These are phyloP conservation scores for Entomortierella chlamydospora DNA, from an alignment of 192 early-diverging fungal species.

Conservation along the genomic window DNA sequence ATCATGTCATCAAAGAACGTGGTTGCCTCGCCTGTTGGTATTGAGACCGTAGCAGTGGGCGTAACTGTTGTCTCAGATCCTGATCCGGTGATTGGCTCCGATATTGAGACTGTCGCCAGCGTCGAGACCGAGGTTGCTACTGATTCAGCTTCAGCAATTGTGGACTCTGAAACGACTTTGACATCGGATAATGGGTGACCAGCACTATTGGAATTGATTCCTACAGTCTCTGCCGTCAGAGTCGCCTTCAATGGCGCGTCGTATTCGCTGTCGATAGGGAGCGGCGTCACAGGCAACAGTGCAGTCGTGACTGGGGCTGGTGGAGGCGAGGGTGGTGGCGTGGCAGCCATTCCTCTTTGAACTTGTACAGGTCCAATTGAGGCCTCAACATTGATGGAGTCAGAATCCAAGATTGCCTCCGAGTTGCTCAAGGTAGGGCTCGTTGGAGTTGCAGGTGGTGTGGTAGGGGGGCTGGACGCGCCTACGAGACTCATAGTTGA, in stretches of 20 bases:
- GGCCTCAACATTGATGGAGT: not conserved
- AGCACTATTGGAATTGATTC: not conserved
- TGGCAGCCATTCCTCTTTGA: constrained; percentile 9
- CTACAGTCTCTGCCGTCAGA: not conserved
- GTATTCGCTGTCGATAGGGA: not conserved
- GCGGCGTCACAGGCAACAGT: constrained; percentile 4
- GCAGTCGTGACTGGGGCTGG: not conserved
- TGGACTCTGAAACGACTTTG: not conserved
- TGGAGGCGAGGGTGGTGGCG: constrained; percentile 3
- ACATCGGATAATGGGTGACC: constrained; percentile 8
- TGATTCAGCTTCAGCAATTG: too few relatives aligned
- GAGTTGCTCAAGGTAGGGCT: constrained; percentile 11
- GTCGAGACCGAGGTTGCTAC: not conserved
- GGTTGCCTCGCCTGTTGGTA: constrained; percentile 27
- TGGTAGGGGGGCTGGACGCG: constrained; percentile 21
- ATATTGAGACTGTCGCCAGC: not conserved
- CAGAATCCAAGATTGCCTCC: not conserved
- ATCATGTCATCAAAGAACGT: constrained; percentile 56
- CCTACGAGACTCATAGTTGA: constrained; percentile 53
- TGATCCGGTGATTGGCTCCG: not conserved
- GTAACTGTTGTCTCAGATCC: not conserved
- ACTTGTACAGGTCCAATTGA: not conserved
- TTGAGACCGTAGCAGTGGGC: not conserved
- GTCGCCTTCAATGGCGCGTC: constrained; percentile 8
- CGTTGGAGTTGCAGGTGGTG: constrained; percentile 20